Evolutionary conservation across 768 basidiomycete genomes (phyloP).

Genomic region (Xerocomellus intermedius): DNA sequence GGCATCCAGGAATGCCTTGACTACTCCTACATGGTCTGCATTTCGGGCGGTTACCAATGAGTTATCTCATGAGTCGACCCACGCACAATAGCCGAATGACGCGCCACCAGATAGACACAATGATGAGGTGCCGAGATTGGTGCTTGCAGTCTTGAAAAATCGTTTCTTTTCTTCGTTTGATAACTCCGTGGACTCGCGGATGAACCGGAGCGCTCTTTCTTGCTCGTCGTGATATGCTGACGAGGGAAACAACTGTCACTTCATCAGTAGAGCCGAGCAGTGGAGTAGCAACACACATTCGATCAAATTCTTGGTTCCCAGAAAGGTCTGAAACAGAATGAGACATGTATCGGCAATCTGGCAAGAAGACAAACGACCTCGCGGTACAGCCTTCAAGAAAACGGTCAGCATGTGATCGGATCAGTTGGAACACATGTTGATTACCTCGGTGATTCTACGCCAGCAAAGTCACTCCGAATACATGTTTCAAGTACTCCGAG

Average conservation of each 20-base stretch:
- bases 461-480: slow-evolving; percentile 89
- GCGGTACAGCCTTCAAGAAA: slow-evolving; percentile 70
- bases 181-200: slow-evolving; percentile 71
- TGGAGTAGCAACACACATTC: slow-evolving; percentile 54
- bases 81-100: slow-evolving; percentile 85
- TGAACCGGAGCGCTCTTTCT: slow-evolving; percentile 68
- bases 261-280: background rate
- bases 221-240: slow-evolving; percentile 83
- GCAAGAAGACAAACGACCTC: slow-evolving; percentile 48
- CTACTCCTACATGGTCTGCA: slow-evolving; percentile 84
- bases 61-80: slow-evolving; percentile 1
- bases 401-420: slow-evolving; percentile 4
- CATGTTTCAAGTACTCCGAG: slow-evolving; percentile 91
- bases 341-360: slow-evolving; percentile 7
- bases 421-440: background rate
- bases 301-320: slow-evolving; percentile 87
- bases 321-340: slow-evolving; percentile 64
- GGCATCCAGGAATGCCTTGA: slow-evolving; percentile 88
- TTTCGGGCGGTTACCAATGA: slow-evolving; percentile 1
- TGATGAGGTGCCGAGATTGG: slow-evolving; percentile 88
- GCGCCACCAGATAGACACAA: slow-evolving; percentile 96
- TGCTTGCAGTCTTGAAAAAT: slow-evolving; percentile 88
- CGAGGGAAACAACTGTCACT: background rate
- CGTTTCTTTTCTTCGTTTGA: slow-evolving; percentile 85
- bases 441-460: slow-evolving; percentile 79